phyloP scores from a whole-genome alignment of 129 eudicot species.

The Flaveria ramosissima region DNA sequence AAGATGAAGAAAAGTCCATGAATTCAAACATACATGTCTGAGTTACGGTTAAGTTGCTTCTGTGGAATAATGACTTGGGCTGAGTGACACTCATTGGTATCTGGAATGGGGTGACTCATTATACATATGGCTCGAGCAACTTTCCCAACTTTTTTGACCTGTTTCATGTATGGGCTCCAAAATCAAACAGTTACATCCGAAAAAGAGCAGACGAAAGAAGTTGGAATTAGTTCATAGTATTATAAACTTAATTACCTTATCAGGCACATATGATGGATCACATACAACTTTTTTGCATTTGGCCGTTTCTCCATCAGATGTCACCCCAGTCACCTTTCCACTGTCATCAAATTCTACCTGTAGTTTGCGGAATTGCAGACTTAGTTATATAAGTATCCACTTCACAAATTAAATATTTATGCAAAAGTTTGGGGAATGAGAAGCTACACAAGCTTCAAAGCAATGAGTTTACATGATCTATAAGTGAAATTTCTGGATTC shows the following conservation, averaged over 20 bases:
- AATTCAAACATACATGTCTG: conserved; percentile 71
- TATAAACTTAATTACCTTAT: conserved; percentile 49
- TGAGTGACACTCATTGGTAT: conserved; percentile 88
- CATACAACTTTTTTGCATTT: conserved; percentile 98
- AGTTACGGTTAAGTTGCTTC: conserved; percentile 90
- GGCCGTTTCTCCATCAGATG: conserved; percentile 97
- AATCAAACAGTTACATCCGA: neutral
- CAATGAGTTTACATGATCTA: neutral
- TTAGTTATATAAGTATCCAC: neutral
- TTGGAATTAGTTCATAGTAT: neutral
- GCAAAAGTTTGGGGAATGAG: neutral
- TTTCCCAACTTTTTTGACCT: conserved; percentile 83
- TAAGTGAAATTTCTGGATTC: conserved; percentile 1
- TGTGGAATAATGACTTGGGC: conserved; percentile 91
- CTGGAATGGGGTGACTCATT: conserved; percentile 96
- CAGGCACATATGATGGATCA: conserved; percentile 87
- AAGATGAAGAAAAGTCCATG: neutral
- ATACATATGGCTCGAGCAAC: conserved; percentile 95
- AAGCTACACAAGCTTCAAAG: conserved; percentile 11
- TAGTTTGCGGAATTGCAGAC: conserved; percentile 4
- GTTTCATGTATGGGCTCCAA: conserved; percentile 23
- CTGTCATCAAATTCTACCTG: conserved; percentile 78
- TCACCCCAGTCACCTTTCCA: conserved; percentile 82
- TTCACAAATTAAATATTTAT: neutral
- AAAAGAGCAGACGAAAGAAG: neutral